Percentiles rank a stretch among this genome's conserved stretches.
These are phyloP conservation scores for Oemleria cerasiformis DNA, from an alignment of 306 rosid species.

Conservation along the genomic window DNA sequence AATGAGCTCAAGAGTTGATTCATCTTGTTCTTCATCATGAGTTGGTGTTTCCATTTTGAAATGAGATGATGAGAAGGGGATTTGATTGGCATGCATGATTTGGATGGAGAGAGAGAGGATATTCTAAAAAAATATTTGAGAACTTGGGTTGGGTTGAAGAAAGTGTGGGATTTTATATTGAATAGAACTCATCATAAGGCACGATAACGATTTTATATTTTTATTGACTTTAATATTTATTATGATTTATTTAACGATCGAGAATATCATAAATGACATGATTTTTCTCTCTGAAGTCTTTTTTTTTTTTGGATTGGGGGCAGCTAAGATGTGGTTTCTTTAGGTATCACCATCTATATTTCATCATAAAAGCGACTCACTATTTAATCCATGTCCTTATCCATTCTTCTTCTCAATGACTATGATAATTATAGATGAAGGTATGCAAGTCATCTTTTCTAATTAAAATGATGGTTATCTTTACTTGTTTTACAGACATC, in stretches of 20 bases:
- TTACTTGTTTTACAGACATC: too few relatives aligned
- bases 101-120: neutral
- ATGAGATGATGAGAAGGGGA: neutral
- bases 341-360: neutral
- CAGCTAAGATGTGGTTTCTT: neutral
- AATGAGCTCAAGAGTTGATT: slow-evolving; percentile 34
- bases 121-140: neutral
- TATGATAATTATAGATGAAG: neutral
- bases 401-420: neutral
- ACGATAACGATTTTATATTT: too few relatives aligned
- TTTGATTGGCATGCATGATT: neutral
- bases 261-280: neutral
- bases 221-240: too few relatives aligned
- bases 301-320: neutral
- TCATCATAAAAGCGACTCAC: neutral
- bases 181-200: neutral
- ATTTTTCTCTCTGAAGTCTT: neutral
- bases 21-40: slow-evolving; percentile 9
- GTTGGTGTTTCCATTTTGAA: slow-evolving; percentile 12
- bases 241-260: too few relatives aligned
- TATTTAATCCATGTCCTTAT: neutral
- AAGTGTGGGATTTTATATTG: neutral
- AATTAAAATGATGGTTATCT: neutral
- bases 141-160: neutral
- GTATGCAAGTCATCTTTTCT: neutral